phyloP scores from a whole-genome alignment of 169 alveolate genomes.

The Plasmodium billcollinsi region DNA sequence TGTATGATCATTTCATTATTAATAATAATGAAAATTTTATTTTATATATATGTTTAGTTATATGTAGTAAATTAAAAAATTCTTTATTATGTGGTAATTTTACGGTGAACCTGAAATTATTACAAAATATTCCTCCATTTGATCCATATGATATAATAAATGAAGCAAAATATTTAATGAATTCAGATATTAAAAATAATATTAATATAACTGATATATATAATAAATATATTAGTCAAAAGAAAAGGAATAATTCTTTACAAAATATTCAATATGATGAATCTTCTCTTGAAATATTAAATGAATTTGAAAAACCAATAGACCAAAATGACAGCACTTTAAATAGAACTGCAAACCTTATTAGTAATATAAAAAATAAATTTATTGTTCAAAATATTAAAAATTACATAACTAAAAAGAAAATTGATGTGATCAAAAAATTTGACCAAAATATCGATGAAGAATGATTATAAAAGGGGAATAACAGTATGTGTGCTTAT shows the following conservation, averaged over 20 bases:
- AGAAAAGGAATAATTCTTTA: conserved; percentile 34
- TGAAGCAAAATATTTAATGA: conserved; percentile 70
- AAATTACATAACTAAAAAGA: conserved; percentile 54
- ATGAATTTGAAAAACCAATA: conserved; percentile 1
- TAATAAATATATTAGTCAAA: conserved; percentile 40
- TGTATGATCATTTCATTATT: conserved; percentile 75
- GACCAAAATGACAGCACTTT: conserved; percentile 18
- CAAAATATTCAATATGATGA: conserved; percentile 31
- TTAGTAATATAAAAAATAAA: conserved; percentile 33
- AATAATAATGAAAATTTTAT: conserved; percentile 69
- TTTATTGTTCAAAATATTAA: conserved; percentile 59
- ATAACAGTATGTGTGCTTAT: too few relatives aligned
- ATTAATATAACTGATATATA: conserved; percentile 50
- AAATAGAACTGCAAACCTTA: not conserved
- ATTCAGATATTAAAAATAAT: conserved; percentile 33
- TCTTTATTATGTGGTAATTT: conserved; percentile 69
- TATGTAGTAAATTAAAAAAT: conserved; percentile 51
- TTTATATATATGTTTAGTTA: conserved; percentile 73
- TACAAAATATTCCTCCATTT: conserved; percentile 76
- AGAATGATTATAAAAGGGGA: too few relatives aligned
- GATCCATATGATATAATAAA: conserved; percentile 72
- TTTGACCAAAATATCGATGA: conserved; percentile 3
- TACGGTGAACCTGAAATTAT: conserved; percentile 69
- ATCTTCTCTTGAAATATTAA: not conserved
- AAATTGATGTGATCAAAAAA: conserved; percentile 33